Conservation (phyloP, 2,329 filamentous ascomycete genomes). For the Coleophoma eucalyptorum region DNA sequence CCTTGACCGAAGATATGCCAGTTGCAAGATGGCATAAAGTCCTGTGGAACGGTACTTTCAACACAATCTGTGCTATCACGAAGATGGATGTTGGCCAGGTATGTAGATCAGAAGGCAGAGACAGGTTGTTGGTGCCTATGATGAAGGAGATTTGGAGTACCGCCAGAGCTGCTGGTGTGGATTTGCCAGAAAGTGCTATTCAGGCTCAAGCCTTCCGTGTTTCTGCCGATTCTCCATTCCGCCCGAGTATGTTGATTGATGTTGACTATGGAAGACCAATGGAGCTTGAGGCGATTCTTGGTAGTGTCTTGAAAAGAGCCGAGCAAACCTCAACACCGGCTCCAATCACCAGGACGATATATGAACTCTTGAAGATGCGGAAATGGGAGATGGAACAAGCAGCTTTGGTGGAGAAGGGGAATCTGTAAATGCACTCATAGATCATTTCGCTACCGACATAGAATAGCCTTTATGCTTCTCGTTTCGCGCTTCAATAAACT, state of each 20-base stretch:
- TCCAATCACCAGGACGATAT: constrained; percentile 45
- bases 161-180: constrained; percentile 15
- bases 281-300: constrained; percentile 51
- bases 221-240: constrained; percentile 7
- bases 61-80: constrained; percentile 16
- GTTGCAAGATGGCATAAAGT: constrained; percentile 15
- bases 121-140: constrained; percentile 17
- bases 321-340: constrained; percentile 42
- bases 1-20: constrained; percentile 15
- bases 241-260: constrained; percentile 44
- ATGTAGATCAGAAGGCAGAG: constrained; percentile 15
- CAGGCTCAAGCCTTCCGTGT: constrained; percentile 8
- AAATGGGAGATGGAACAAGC: constrained; percentile 31
- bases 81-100: constrained; percentile 14
- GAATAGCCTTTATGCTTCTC: background rate
- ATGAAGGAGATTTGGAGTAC: constrained; percentile 21
- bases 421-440: background rate
- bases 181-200: constrained; percentile 13
- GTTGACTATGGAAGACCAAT: constrained; percentile 45
- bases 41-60: constrained; percentile 18
- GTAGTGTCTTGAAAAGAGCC: constrained; percentile 45
- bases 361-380: constrained; percentile 46
- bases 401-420: background rate
- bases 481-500: background rate
- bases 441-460: background rate